Base-by-base conservation (phyloP, 2,329 filamentous ascomycete genomes). In the Lomentospora prolificans region DNA sequence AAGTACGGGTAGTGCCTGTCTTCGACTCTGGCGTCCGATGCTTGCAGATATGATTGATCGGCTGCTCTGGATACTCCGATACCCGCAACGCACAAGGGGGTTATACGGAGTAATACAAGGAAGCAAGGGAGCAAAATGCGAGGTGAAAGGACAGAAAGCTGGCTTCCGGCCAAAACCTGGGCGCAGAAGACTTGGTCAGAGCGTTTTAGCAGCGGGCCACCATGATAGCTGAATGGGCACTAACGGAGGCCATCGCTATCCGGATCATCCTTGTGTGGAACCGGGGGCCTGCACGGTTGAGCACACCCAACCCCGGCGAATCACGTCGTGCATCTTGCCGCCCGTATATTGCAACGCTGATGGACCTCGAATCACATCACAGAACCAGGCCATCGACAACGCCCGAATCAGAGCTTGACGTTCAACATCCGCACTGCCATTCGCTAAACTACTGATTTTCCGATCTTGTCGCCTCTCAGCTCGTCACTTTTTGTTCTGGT, bases 311-410 rank as follows among this genome's bases (percentile, higher is more conserved):
- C 30, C 14, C 53, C 22, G 30, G 52, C 65, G 58, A 66, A 66
- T 66, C 57, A 64, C 17, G 24, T 27, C 10, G 50, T 25, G 24
- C 33, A 9, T 53, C 28, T 67, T 65, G 55, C 63, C 65, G 65
- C 65, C 65, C 62, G 58, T 57, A 36, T 14, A 50, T 36, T 50
- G 50, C 57, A 39, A 50, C 50, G 7, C 44, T 41, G 10, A 27
- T 17, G 2, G 46, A 44, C 55, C 31, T 48, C 58, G 54, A 58
- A 57, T 58, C 57, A 58, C 54, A 55, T 55, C 53, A 50, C 53
- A 33, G 30, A 36, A 36, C 48, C 9, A 51, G 48, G 12, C 12
- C 27, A 12, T 33, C 27, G 31, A 51, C 51, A 33, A 54, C 51
- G 46, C 51, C 36, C 55, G 41, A 44, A 48, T 55, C 57, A 50